Evolutionary conservation across 2,329 filamentous ascomycete species (phyloP).

Genomic region (Harringtonia lauricola): DNA sequence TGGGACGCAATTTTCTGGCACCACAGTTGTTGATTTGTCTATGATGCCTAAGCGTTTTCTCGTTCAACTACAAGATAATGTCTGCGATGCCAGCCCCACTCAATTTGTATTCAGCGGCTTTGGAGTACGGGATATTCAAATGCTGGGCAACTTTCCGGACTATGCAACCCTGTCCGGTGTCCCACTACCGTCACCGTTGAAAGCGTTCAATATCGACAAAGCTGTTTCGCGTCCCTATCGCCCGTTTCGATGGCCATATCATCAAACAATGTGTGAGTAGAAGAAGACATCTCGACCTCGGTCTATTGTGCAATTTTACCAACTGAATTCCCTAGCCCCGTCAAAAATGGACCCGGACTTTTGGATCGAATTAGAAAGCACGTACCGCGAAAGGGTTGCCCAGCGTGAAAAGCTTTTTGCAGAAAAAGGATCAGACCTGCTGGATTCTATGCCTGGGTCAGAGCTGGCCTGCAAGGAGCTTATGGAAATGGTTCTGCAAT

Average conservation of each 20-base stretch:
- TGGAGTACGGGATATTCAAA: conserved; percentile 1
- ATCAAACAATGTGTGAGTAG: conserved; percentile 78
- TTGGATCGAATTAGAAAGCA: conserved; percentile 80
- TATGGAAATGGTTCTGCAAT: conserved; percentile 79
- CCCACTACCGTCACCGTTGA: conserved; percentile 47
- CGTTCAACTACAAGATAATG: not conserved
- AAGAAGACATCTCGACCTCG: not conserved
- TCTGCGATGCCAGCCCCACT: not conserved
- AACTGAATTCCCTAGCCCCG: conserved; percentile 47
- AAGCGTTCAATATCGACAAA: conserved; percentile 55
- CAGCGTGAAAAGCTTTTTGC: conserved; percentile 56
- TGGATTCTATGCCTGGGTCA: conserved; percentile 60
- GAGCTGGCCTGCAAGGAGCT: conserved; percentile 75
- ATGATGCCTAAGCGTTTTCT: not conserved
- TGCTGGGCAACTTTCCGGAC: conserved; percentile 65
- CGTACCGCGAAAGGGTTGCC: conserved; percentile 55
- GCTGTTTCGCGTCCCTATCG: conserved; percentile 66
- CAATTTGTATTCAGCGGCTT: conserved; percentile 4
- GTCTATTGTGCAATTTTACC: not conserved
- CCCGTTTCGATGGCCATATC: conserved; percentile 74
- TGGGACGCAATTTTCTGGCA: not conserved
- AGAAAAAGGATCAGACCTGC: conserved; percentile 50
- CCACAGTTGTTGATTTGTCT: not conserved
- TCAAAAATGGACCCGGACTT: conserved; percentile 71
- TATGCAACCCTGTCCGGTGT: conserved; percentile 68